A percentile compares a stretch with the other conserved stretches of the same genome.
phyloP scores from a whole-genome alignment of 129 eudicot species.

The carrot (Daucus carota) region DH1_v3.0 NC_030383.2:60127501-60128000 shows the following conservation, averaged over 20 bases:
- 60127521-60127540: neutral
- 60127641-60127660: neutral
- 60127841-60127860: neutral
- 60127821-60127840: neutral
- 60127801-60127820: neutral
- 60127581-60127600: neutral
- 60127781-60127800: neutral
- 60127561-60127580: neutral
- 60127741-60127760: neutral
- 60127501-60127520: neutral
- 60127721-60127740: neutral
- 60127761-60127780: neutral
- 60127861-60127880: neutral
- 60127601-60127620: neutral
- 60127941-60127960: constrained; percentile 1
- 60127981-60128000: constrained; percentile 13
- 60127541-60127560: neutral
- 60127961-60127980: constrained; percentile 12
- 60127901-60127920: neutral
- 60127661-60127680: neutral
- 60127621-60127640: neutral
- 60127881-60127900: neutral
- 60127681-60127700: neutral
- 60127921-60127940: neutral
- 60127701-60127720: neutral